Conservation (phyloP, 179 eudicot species). For the Nepenthes alata region DNA sequence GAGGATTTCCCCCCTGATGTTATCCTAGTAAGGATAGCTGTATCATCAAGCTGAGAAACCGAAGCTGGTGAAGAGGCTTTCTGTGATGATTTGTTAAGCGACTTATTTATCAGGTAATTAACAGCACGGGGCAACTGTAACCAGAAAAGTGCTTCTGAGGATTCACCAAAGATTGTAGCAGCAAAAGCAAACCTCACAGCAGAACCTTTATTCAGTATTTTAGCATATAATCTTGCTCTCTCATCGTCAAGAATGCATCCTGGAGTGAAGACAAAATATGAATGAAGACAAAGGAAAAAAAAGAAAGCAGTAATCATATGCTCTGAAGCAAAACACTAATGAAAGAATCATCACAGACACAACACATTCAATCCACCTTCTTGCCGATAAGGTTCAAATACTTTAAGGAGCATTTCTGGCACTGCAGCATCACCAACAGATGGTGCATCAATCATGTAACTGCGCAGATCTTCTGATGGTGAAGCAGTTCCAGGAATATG, state of each 20-base stretch:
- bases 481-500: slow-evolving; percentile 38
- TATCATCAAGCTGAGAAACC: slow-evolving; percentile 48
- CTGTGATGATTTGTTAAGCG: slow-evolving; percentile 42
- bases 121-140: slow-evolving; percentile 78
- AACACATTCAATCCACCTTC: slow-evolving; percentile 45
- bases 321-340: not conserved
- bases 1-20: slow-evolving; percentile 56
- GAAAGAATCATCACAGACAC: slow-evolving; percentile 6
- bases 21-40: slow-evolving; percentile 59
- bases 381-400: slow-evolving; percentile 80
- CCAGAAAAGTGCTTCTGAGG: slow-evolving; percentile 89
- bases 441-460: slow-evolving; percentile 63
- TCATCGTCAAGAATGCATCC: slow-evolving; percentile 92
- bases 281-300: slow-evolving; percentile 6
- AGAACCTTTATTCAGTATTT: slow-evolving; percentile 51
- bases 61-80: slow-evolving; percentile 33
- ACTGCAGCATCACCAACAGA: slow-evolving; percentile 82
- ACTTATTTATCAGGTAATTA: slow-evolving; percentile 55
- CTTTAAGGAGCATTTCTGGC: slow-evolving; percentile 93
- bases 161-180: slow-evolving; percentile 89
- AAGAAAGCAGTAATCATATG: slow-evolving; percentile 8
- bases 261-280: slow-evolving; percentile 13
- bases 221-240: slow-evolving; percentile 72
- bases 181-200: slow-evolving; percentile 86
- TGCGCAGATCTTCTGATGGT: slow-evolving; percentile 70